Evolutionary conservation across 768 basidiomycete genomes (phyloP).

Genomic region (Crassisporium funariophilum): DNA sequence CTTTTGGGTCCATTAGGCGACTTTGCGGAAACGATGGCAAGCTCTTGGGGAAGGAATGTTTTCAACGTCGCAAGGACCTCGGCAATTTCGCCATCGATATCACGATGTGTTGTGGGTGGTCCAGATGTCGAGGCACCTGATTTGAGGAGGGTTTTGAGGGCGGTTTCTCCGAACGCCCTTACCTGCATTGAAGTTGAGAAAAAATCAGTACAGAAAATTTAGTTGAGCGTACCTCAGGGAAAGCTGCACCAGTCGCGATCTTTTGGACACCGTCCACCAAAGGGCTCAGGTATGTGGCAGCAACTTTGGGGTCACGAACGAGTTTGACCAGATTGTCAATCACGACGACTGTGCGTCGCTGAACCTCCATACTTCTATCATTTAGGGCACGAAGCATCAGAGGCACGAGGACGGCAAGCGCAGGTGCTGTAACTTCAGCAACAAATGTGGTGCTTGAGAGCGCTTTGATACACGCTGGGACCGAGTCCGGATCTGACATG

Average conservation of each 20-base stretch:
- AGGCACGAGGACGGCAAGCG: constrained; percentile 93
- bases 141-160: constrained; percentile 76
- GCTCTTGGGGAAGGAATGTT: constrained; percentile 56
- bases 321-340: constrained; percentile 97
- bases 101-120: constrained; percentile 68
- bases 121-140: constrained; percentile 81
- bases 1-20: constrained; percentile 53
- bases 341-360: constrained; percentile 91
- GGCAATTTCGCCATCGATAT: constrained; percentile 64
- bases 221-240: constrained; percentile 72
- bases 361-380: constrained; percentile 95
- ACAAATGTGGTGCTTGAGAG: constrained; percentile 96
- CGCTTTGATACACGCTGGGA: constrained; percentile 92
- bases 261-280: constrained; percentile 90
- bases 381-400: constrained; percentile 89
- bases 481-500: constrained; percentile 89
- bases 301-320: constrained; percentile 87
- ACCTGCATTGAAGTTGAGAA: constrained; percentile 48
- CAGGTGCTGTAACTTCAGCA: constrained; percentile 95
- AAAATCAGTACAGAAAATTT: neutral
- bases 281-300: constrained; percentile 83
- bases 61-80: constrained; percentile 58
- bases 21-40: constrained; percentile 42
- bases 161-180: constrained; percentile 88
- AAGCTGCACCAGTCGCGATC: constrained; percentile 88